Evolutionary conservation across 129 eudicot species (phyloP).

Genomic region (Chrysanthemum seticuspe): DNA sequence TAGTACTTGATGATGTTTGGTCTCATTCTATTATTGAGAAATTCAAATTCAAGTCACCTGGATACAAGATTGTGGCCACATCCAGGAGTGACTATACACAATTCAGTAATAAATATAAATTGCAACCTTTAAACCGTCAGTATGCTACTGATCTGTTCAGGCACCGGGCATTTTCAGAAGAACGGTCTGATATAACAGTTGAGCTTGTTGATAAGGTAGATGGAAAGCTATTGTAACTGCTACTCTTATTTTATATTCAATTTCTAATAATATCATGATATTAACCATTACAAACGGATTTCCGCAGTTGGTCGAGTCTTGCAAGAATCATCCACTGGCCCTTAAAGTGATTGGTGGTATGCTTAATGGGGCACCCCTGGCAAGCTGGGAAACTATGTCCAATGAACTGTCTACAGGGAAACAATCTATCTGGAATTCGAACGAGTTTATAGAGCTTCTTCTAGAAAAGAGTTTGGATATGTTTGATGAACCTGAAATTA

Average conservation of each 20-base stretch:
- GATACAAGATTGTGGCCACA: slow-evolving; percentile 2
- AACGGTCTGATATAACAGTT: not conserved
- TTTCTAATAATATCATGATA: not conserved
- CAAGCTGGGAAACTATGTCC: slow-evolving; percentile 23
- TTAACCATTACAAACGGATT: not conserved
- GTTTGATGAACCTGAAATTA: slow-evolving; percentile 17
- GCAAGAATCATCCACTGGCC: slow-evolving; percentile 27
- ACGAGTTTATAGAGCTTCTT: slow-evolving; percentile 14
- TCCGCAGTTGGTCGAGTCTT: slow-evolving; percentile 28
- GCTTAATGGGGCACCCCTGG: slow-evolving; percentile 28
- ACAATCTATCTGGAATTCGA: slow-evolving; percentile 30
- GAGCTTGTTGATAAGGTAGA: not conserved
- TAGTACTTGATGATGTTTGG: slow-evolving; percentile 4
- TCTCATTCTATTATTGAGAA: not conserved
- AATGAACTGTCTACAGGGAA: slow-evolving; percentile 29
- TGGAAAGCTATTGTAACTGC: no score
- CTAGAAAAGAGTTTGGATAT: slow-evolving; percentile 33
- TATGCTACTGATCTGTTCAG: not conserved
- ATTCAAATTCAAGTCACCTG: not conserved
- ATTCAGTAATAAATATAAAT: not conserved
- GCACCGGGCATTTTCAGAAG: not conserved
- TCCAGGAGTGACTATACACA: not conserved
- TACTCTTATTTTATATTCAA: not conserved
- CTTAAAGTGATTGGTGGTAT: slow-evolving; percentile 25
- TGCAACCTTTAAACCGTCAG: not conserved